Base-by-base conservation (phyloP, 352 stramenopile genomes). In the Pythium scleroteichum region DNA sequence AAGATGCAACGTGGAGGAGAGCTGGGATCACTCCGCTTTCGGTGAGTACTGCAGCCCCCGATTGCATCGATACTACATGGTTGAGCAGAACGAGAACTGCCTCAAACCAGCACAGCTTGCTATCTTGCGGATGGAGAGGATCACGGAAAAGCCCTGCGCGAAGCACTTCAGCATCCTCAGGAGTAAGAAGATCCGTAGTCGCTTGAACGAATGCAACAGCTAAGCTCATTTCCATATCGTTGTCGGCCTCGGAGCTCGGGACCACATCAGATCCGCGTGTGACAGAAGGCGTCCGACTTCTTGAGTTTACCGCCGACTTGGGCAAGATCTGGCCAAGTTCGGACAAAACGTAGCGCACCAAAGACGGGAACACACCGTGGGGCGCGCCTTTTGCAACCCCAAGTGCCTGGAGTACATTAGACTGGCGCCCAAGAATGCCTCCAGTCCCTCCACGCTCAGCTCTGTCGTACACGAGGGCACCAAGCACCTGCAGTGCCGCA, bases 211-310 rank as follows among this genome's bases (percentile, higher is more conserved):
- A 96, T 7, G 87, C 87, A 32, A 96, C 82, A 17, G 87, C 87
- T 8, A 96, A 53, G 20, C 73, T 90, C 87, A 96, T 96, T 38
- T 96, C 87, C 85, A 95, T 94, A 59, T 95, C 87, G 38, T 66
- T 81, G 56, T 93, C 84, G 1, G 70, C 68, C 33, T 76, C 70
- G 35, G 76, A 54, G 4, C 62, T 42, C n/a, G 62, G 45, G 2
- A 53, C 39, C 19, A 62, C 57, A 14, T 51, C 46, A 2, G 26
- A 7, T 9, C 23, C 26, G 26, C 35, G 23, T 0, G 29, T 53
- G 12, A 33, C n/a, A 0, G 40, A 63, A 12, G 62, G 38, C 4
- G 33, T 53, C 2, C 42, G 33, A 6, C 38, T 59, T 53, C 53
- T 19, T 24, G 51, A 23, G 23, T 22, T 58, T 58, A 32, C 51